phyloP scores from a whole-genome alignment of 2,329 filamentous ascomycete species.

The Hymenoscyphus repandus region DNA sequence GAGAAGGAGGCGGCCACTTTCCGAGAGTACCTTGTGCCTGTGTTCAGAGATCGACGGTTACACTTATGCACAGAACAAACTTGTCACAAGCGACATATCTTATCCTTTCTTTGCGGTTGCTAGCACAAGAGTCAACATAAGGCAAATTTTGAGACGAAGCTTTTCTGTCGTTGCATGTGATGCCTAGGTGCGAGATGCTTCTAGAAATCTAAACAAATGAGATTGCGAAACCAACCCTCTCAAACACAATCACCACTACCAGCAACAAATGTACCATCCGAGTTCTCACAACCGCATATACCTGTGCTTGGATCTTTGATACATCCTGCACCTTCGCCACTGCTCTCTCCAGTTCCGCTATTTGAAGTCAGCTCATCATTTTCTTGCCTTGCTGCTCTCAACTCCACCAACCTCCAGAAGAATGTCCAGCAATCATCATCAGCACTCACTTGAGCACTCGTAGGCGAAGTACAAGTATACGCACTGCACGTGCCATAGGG shows the following conservation, averaged over 20 bases:
- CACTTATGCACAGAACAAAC: too few relatives aligned
- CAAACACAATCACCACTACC: conserved; percentile 1
- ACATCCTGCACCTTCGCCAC: conserved; percentile 33
- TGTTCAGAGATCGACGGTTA: too few relatives aligned
- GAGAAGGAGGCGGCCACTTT: too few relatives aligned
- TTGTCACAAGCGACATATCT: too few relatives aligned
- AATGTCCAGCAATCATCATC: conserved; percentile 39
- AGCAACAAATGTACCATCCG: background rate
- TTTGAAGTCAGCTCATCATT: conserved; percentile 11
- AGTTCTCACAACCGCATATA: conserved; percentile 4
- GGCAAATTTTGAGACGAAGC: too few relatives aligned
- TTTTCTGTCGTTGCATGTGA: too few relatives aligned
- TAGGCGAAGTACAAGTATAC: conserved; percentile 36
- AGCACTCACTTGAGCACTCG: conserved; percentile 28
- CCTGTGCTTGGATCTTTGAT: conserved; percentile 32
- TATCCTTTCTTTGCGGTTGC: too few relatives aligned
- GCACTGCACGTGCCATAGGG: conserved; percentile 44
- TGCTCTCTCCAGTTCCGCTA: conserved; percentile 27
- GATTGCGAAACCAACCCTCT: background rate
- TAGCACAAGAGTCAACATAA: too few relatives aligned
- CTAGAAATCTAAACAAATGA: too few relatives aligned
- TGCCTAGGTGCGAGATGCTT: too few relatives aligned
- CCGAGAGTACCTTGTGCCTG: too few relatives aligned
- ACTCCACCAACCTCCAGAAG: conserved; percentile 31
- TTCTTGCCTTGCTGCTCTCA: background rate